Evolutionary conservation across 2,329 filamentous ascomycete species (phyloP), one percentile per base, ranked within the genome.

Genomic region (Neoscytalidium dimidiatum): DNA sequence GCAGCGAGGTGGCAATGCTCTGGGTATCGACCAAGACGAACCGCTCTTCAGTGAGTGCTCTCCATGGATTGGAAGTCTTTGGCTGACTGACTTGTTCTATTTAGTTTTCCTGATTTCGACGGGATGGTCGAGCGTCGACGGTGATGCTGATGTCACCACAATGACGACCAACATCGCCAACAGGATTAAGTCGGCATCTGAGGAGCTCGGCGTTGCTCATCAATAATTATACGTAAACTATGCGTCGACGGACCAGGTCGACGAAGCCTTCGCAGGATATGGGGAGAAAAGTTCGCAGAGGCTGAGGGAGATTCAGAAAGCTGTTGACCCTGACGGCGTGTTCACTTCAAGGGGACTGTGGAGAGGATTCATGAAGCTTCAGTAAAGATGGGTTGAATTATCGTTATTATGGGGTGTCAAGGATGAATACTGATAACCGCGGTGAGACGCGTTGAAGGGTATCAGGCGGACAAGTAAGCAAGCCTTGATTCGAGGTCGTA

Each of bases 231-330:
- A 65, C 41, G 14, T 65, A 14, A 62, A 65, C 28, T 65, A 65
- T 44, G 56, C 56, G 4, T 19, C 26, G 31, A 3, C 8, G 4
- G n/a, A 13, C 33, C 52, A 53, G 43, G 41, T n/a, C 11, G 56
- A 65, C 14, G 66, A 72, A 21, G 66, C 68, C 1, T 65, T 74
- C 0, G 41, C 65, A 1, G 66, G 69, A 6, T 74, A 73, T 49
- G 71, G 71, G 0, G 46, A 53, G 0, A 69, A 67, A 17, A 68
- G 64, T 53, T 21, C 62, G 21, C 6, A 41, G 51, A 64, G 44
- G 33, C 17, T 70, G 21, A 57, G 51, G 51, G 28, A 33, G 3
- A 56, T 68, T 6, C 52, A 57, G 14, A 31, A 17, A 23, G 58
- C 61, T 17, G 68, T 67, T 38, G 69, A 70, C 51, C 68, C 72